A percentile compares a stretch with the other conserved stretches of the same genome.
Conservation (phyloP, 2,329 filamentous ascomycete genomes). For the Fusarium floridanum region DNA sequence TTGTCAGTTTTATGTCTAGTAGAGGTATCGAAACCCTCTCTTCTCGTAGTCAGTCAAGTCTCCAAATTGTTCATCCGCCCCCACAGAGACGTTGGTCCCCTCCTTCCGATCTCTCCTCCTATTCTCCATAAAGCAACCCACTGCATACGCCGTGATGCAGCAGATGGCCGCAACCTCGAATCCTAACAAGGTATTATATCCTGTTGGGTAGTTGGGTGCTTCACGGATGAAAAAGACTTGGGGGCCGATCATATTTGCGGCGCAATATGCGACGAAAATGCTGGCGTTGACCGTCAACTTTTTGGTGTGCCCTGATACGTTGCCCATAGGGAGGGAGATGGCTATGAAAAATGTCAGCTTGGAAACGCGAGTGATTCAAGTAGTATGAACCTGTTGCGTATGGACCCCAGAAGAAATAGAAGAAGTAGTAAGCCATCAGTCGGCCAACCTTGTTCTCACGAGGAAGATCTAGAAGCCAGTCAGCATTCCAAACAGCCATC, state of each 20-base stretch:
- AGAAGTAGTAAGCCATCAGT: constrained; percentile 16
- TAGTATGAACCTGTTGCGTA: constrained; percentile 34
- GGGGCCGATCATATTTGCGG: constrained; percentile 57
- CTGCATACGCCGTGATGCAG: background rate
- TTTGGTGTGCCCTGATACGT: constrained; percentile 43
- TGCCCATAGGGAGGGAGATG: constrained; percentile 41
- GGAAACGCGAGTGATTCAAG: background rate
- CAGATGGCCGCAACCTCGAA: constrained; percentile 11
- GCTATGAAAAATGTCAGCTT: background rate
- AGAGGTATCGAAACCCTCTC: constrained; percentile 8
- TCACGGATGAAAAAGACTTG: constrained; percentile 57
- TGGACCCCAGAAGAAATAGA: constrained; percentile 47
- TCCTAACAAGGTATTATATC: background rate
- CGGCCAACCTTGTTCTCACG: constrained; percentile 56
- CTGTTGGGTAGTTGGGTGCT: constrained; percentile 57
- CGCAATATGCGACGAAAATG: constrained; percentile 59
- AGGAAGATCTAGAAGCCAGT: constrained; percentile 43
- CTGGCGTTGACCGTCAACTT: constrained; percentile 57
- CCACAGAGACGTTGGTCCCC: background rate
- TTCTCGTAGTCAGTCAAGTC: constrained; percentile 16
- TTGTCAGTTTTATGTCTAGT: background rate
- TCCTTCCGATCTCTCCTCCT: background rate
- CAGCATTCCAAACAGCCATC: background rate
- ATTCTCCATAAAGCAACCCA: background rate
- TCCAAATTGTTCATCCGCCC: background rate